Base-by-base conservation (phyloP, 495 filamentous ascomycete species). In the Penicillium coffeae region DNA sequence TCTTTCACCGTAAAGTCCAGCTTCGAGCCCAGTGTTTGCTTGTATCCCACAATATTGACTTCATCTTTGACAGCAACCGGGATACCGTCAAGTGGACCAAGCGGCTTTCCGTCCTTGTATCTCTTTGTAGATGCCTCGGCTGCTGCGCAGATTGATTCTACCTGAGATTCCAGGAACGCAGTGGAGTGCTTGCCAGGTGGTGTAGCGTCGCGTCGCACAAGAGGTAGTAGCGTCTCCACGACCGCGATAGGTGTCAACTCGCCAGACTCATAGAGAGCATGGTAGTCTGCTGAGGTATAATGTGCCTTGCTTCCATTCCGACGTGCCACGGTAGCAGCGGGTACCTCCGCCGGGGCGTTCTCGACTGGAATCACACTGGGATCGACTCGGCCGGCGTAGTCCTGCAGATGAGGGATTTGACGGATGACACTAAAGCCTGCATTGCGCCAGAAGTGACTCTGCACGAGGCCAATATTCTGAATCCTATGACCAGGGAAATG, bases 1-100 rank as follows among this genome's bases (percentile, higher is more conserved):
- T 49, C 54, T 3, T 71, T 70, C 39, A 74, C 74, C 15, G 76
- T 66, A 45, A 81, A 83, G 53, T 84, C 78, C 16, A 78, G 70
- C 42, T 72, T 70, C 21, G 78, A 80, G 9, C 81, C 88, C 33
- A 87, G 63, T 14, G 74, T 82, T 42, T 78, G 84, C 25, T 79
- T 72, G 52, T 92, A 91, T 1, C 89, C 89, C 21, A 82, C 75
- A 2, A 96, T 70, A 52, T 87, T 80, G 18, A 83, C 77, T 58
- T 96, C 90, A 64, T 95, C 91, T 66, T 80, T 96, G 39, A 95
- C 81, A 1, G 86, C 88, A 37, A 95, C 80, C 0, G 90, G 90
- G 12, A 96, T 78, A 6, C 92, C 92, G 51, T 96, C 92, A 6
- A 96, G 70, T 0, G 86, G 64, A 2, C 86, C 75, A 0, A 87